Percentiles rank a stretch among this genome's conserved stretches.
phyloP scores from a whole-genome alignment of 768 basidiomycete genomes.

The Russula ochroleuca region DNA sequence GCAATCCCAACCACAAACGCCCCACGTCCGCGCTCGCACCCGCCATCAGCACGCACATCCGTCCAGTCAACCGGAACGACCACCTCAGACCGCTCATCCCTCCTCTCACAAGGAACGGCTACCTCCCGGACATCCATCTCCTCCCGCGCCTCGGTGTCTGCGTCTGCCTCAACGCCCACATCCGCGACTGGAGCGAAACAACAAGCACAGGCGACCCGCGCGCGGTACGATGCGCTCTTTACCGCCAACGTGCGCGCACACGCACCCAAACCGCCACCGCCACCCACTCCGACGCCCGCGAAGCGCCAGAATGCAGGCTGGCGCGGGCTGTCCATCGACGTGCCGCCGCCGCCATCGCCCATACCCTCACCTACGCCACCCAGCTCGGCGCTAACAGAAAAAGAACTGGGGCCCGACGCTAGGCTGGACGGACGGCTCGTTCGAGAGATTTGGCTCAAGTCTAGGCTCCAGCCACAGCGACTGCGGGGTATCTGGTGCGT shows the following conservation, averaged over 20 bases:
- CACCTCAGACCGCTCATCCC: constrained; percentile 26
- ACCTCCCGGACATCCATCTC: constrained; percentile 42
- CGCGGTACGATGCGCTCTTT: constrained; percentile 35
- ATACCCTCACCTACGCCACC: constrained; percentile 23
- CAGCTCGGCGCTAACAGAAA: neutral
- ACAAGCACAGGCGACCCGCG: constrained; percentile 15
- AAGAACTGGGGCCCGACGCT: constrained; percentile 33
- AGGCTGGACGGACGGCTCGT: constrained; percentile 52
- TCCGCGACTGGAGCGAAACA: constrained; percentile 23
- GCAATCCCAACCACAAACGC: neutral
- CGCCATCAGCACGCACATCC: constrained; percentile 35
- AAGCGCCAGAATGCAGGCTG: constrained; percentile 59
- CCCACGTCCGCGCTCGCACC: constrained; percentile 19
- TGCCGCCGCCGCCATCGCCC: constrained; percentile 18
- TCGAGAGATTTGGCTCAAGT: constrained; percentile 55
- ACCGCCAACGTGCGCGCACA: constrained; percentile 27
- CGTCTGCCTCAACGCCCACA: neutral
- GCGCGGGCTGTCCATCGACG: constrained; percentile 63
- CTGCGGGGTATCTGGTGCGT: constrained; percentile 61
- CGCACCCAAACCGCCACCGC: constrained; percentile 31
- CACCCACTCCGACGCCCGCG: constrained; percentile 35
- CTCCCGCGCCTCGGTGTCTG: constrained; percentile 14
- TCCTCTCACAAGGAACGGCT: constrained; percentile 45
- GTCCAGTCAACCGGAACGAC: constrained; percentile 33
- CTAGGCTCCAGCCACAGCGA: constrained; percentile 45